Base-by-base conservation (phyloP, 148 eudicot species). In the Diospyros lotus region DNA sequence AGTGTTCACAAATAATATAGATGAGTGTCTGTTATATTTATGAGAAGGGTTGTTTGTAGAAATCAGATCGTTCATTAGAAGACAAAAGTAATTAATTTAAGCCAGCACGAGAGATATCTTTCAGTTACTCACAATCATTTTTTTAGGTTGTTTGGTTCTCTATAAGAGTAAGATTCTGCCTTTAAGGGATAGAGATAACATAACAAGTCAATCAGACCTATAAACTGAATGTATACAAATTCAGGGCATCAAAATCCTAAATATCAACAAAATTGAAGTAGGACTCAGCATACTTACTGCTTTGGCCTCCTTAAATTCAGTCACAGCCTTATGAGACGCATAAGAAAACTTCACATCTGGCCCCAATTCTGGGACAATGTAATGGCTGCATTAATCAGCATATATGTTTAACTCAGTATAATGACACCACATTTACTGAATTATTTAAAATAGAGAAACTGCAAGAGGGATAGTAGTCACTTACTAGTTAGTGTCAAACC, bases 401-500 rank as follows among this genome's bases (percentile, higher is more conserved):
- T 9, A 15, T 54, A 40, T 3, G 12, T 45, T 28, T 28, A 28
- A 28, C 28, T 28, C 28, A 28, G 28, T 28, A 0, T 28, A 0
- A 28, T 28, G 28, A 28, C 28, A 28, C 28, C 28, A 28, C 28
- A 28, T 28, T 28, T 28, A 28, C 28, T 28, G 28, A 1, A 69
- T 28, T 52, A 28, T 42, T 3, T 66, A 38, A 7, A 13, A 50
- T 2, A 6, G 15, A 8, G 0, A 6, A 7, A 65, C 8, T 15
- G 7, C 2, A 11, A 51, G 11, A n/a, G 0, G 12, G 56, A 28
- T 28, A 28, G 6, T 44, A 58, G 45, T 58, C 40, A 89, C 97
- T 89, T 85, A 92, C 97, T 92, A 92, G 91, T 92, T 92, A 90
- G 97, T 92, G 87, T 92, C 94, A 56, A 92, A 92, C 97, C 97